Conservation (phyloP, 2,329 filamentous ascomycete genomes). For the Colletotrichum sp. region DNA sequence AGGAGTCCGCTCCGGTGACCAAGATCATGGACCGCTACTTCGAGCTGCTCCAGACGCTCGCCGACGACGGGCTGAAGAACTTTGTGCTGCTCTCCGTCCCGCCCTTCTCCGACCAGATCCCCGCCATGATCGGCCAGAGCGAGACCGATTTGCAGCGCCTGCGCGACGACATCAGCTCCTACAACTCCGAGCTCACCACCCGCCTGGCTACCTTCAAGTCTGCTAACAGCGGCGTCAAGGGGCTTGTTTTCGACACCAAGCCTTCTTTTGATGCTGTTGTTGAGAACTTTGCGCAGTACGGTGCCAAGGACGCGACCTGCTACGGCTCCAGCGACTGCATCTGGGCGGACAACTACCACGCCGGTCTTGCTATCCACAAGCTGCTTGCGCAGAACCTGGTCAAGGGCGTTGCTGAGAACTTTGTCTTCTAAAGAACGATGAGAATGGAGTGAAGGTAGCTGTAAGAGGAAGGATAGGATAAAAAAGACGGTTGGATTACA, state of each 20-base stretch:
- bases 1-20: conserved; percentile 29
- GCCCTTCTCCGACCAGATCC: conserved; percentile 40
- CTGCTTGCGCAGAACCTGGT: conserved; percentile 42
- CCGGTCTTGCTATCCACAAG: conserved; percentile 43
- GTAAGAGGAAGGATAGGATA: background rate
- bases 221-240: conserved; percentile 36
- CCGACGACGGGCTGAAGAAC: conserved; percentile 47
- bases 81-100: conserved; percentile 55
- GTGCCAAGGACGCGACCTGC: conserved; percentile 30
- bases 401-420: conserved; percentile 19
- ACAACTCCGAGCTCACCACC: conserved; percentile 37
- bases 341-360: conserved; percentile 51
- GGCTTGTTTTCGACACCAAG: conserved; percentile 43
- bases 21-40: conserved; percentile 50
- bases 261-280: conserved; percentile 46
- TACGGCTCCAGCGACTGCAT: conserved; percentile 50
- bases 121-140: conserved; percentile 31
- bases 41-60: conserved; percentile 44
- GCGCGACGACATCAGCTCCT: conserved; percentile 35
- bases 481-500: background rate
- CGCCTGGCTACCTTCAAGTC: conserved; percentile 35
- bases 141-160: conserved; percentile 17
- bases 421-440: background rate
- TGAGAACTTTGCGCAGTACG: conserved; percentile 28
- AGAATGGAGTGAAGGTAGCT: background rate